Evolutionary conservation across 2,329 filamentous ascomycete genomes (phyloP), one percentile per base, ranked within the genome.

Genomic region (Rosellinia necatrix): DNA sequence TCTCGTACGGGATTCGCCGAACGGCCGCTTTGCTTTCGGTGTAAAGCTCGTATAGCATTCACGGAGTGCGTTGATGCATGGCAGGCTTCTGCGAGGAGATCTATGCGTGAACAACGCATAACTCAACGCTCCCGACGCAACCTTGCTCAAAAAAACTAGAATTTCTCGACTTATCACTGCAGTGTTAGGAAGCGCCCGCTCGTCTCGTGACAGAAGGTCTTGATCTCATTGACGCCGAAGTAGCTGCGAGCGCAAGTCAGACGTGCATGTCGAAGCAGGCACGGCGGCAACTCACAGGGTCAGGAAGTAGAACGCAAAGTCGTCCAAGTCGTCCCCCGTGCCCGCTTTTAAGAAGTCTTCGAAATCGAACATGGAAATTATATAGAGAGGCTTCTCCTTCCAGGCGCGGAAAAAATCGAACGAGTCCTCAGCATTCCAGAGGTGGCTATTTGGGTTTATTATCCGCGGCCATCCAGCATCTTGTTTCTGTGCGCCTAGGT

Each of bases 341-440:
- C 62, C 66, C 4, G 42, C 56, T 37, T 58, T 56, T 10, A 66
- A 7, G 15, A 67, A 67, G 2, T 64, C 48, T 5, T 66, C 54
- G 13, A 67, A 64, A 12, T 54, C n/a, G 9, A 67, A 66, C 8
- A 41, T 41, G 1, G 54, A 55, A 22, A 68, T 61, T 12, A 68
- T 57, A 48, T 51, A 66, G 34, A 64, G 43, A 0, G 64, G 66
- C 38, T 65, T 62, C 27, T 64, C 62, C 10, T 49, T 66, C 77
- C 76, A 79, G 2, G 75, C 72, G 2, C 67, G 70, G 62, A 70
- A 78, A 59, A 79, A 79, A 2, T 74, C 70, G 17, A 74, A 65
- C 1, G 76, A 74, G 4, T 70, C 71, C 25, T 63, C 56, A 1
- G 77, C 75, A 13, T 76, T 69, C 77, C 76, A 79, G 15, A 79